Conservation (phyloP, 2,329 filamentous ascomycete genomes). For the Fusarium sp. region DNA sequence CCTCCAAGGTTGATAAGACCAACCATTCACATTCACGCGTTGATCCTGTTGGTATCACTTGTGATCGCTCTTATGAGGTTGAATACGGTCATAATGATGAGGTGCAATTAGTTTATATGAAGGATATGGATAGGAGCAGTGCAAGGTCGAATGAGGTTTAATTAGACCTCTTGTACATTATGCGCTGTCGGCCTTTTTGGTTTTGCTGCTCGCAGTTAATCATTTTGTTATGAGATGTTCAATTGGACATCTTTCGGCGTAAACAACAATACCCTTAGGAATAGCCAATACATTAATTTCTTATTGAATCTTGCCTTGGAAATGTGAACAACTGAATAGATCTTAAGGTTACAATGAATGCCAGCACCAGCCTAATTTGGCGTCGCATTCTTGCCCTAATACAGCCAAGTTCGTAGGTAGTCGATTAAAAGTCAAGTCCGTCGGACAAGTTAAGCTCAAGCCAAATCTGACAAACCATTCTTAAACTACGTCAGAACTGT, state of each 20-base stretch:
- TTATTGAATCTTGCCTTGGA: background rate
- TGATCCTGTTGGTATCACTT: conserved; percentile 48
- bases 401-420: background rate
- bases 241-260: background rate
- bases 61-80: conserved; percentile 52
- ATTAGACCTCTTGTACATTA: background rate
- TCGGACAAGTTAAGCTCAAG: background rate
- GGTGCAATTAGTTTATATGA: conserved; percentile 49
- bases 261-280: background rate
- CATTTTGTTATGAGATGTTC: background rate
- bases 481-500: background rate
- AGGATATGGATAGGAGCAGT: conserved; percentile 42
- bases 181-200: background rate
- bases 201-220: background rate
- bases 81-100: conserved; percentile 52
- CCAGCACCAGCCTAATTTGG: background rate
- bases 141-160: conserved; percentile 5
- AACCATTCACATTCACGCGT: background rate
- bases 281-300: background rate
- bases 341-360: no score
- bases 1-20: conserved; percentile 38
- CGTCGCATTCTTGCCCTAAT: background rate
- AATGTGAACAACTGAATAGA: no score
- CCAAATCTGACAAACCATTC: background rate
- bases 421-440: background rate